These are phyloP conservation scores for Termitomyces sp. DNA, from an alignment of 768 basidiomycete genomes.

Conservation along the genomic window DNA sequence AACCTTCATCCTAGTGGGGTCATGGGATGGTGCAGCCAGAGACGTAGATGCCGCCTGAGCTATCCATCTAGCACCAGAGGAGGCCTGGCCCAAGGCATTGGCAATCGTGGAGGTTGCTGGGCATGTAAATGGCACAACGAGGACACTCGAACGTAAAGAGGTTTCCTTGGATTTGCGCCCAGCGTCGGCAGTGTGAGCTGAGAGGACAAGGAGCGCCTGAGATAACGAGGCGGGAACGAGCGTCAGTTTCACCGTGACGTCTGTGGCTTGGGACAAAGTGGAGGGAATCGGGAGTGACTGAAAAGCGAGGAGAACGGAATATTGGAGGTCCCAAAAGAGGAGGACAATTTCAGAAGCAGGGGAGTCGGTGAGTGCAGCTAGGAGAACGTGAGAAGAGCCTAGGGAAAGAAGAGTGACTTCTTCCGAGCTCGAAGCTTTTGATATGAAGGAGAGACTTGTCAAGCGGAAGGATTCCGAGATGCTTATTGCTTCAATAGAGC, in stretches of 20 bases:
- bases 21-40: slow-evolving; percentile 1
- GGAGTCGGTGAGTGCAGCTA: slow-evolving; percentile 39
- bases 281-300: slow-evolving; percentile 50
- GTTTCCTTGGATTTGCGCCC: slow-evolving; percentile 20
- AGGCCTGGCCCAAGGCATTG: slow-evolving; percentile 17
- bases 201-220: slow-evolving; percentile 51
- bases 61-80: slow-evolving; percentile 15
- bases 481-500: slow-evolving; percentile 20
- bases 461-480: slow-evolving; percentile 26
- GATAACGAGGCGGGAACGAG: slow-evolving; percentile 33
- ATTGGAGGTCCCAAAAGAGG: slow-evolving; percentile 69
- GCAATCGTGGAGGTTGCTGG: slow-evolving; percentile 57
- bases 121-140: slow-evolving; percentile 55
- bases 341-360: slow-evolving; percentile 44
- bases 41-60: slow-evolving; percentile 2
- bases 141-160: slow-evolving; percentile 45
- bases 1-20: slow-evolving; percentile 17
- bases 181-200: slow-evolving; percentile 26
- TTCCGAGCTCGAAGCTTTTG: slow-evolving; percentile 13
- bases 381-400: slow-evolving; percentile 55
- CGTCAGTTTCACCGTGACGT: slow-evolving; percentile 24
- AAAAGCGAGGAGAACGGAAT: slow-evolving; percentile 57
- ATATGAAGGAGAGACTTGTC: slow-evolving; percentile 26
- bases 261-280: slow-evolving; percentile 27
- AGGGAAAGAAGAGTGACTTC: slow-evolving; percentile 43